Evolutionary conservation across 805 yeast genomes (phyloP).

Genomic region (Ogataea nitratoaversa): DNA sequence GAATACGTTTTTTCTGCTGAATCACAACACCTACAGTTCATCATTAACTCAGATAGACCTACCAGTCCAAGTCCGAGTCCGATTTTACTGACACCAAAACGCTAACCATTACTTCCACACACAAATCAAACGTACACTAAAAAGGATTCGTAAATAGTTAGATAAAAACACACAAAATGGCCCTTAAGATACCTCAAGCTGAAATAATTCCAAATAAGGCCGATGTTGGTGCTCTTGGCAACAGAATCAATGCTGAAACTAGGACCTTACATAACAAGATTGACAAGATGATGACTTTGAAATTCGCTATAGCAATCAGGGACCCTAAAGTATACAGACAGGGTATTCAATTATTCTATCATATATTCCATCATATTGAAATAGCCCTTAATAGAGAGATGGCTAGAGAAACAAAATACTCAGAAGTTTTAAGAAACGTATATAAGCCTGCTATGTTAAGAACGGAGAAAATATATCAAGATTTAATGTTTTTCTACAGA

Average conservation of each 20-base stretch:
- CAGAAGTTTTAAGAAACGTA: constrained; percentile 49
- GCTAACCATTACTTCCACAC: too few species aligned
- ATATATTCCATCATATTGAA: constrained; percentile 64
- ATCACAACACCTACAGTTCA: too few species aligned
- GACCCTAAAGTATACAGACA: constrained; percentile 77
- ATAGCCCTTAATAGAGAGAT: constrained; percentile 44
- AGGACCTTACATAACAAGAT: constrained; percentile 62
- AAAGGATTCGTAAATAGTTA: too few species aligned
- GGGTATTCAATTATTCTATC: constrained; percentile 71
- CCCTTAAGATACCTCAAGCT: constrained; percentile 13
- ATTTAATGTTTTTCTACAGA: constrained; percentile 63
- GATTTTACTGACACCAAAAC: too few species aligned
- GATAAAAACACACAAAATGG: constrained; percentile 4
- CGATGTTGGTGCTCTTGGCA: constrained; percentile 81
- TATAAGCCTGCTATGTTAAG: constrained; percentile 74
- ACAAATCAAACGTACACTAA: background rate
- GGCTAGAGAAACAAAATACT: constrained; percentile 32
- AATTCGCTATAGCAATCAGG: constrained; percentile 70
- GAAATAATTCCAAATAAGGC: constrained; percentile 71
- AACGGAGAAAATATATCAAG: constrained; percentile 50
- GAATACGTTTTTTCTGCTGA: too few species aligned
- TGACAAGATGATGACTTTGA: constrained; percentile 62
- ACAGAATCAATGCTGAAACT: constrained; percentile 73
- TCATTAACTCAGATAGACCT: too few species aligned
- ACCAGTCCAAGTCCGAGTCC: too few species aligned